Percentiles rank a stretch among this genome's conserved stretches.
phyloP scores from a whole-genome alignment of 2,329 filamentous ascomycete species.

The Ascochyta fabae region DNA sequence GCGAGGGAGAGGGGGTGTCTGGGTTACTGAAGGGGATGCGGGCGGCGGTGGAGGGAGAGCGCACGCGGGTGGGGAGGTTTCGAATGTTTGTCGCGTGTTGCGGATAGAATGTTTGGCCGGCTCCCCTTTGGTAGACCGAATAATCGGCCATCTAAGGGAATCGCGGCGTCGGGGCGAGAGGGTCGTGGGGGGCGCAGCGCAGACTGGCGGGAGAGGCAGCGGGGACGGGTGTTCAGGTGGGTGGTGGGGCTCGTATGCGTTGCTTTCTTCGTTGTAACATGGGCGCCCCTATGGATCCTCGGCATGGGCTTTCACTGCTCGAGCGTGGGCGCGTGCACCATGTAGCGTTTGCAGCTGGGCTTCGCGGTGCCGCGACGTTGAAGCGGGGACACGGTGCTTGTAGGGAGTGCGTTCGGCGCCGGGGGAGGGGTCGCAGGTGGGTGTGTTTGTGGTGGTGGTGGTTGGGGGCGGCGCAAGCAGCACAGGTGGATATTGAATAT shows the following conservation, averaged over 20 bases:
- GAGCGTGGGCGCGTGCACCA: constrained; percentile 36
- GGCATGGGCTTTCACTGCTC: constrained; percentile 44
- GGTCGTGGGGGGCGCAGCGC: constrained; percentile 41
- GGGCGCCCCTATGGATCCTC: constrained; percentile 46
- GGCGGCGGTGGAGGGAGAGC: constrained; percentile 54
- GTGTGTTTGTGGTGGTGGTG: background rate
- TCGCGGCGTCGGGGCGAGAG: constrained; percentile 29
- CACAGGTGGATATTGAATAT: constrained; percentile 27
- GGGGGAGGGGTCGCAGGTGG: constrained; percentile 9
- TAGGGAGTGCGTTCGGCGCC: constrained; percentile 21
- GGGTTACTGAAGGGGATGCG: constrained; percentile 53
- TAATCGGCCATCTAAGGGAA: constrained; percentile 70
- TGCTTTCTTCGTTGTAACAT: constrained; percentile 59
- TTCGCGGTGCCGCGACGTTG: constrained; percentile 4
- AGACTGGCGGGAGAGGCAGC: constrained; percentile 33
- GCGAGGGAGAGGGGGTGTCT: constrained; percentile 64
- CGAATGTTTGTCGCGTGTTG: constrained; percentile 59
- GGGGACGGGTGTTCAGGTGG: constrained; percentile 46
- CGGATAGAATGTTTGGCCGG: constrained; percentile 65
- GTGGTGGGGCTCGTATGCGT: constrained; percentile 53
- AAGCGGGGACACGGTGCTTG: constrained; percentile 19
- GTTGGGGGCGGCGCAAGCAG: background rate
- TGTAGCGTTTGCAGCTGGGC: constrained; percentile 23
- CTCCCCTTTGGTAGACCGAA: constrained; percentile 67
- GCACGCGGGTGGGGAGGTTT: constrained; percentile 55